Conservation (phyloP, 2,329 filamentous ascomycete genomes). For the Talaromyces funiculosus region DNA sequence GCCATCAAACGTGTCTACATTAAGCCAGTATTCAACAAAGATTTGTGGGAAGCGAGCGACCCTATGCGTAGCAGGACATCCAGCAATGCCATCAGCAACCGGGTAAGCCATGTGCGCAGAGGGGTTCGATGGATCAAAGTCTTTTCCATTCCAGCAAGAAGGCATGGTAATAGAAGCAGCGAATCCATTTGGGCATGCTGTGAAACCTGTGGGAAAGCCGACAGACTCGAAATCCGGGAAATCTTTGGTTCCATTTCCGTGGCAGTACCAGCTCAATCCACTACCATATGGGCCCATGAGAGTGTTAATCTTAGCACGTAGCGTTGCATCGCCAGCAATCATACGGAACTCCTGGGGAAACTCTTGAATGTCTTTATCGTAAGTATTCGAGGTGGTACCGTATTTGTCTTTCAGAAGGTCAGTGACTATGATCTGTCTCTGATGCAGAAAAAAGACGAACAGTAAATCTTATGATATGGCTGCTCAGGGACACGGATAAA, state of each 20-base stretch:
- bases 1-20: not conserved
- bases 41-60: not conserved
- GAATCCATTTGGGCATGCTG: not conserved
- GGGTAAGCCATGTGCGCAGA: not conserved
- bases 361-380: not conserved
- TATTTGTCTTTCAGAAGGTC: not conserved
- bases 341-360: not conserved
- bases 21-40: not conserved
- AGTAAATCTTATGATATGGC: not conserved
- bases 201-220: not conserved
- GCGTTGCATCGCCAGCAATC: not conserved
- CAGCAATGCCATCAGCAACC: not conserved
- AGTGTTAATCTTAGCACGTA: not conserved
- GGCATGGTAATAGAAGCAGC: not conserved
- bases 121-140: not conserved
- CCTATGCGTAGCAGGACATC: not conserved
- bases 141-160: not conserved
- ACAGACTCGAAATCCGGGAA: not conserved
- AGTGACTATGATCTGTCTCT: no score
- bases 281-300: not conserved
- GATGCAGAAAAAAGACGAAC: not conserved
- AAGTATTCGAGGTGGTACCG: not conserved
- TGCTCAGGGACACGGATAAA: not conserved
- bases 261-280: not conserved
- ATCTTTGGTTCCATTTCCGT: not conserved